These are phyloP conservation scores for Anisodus tanguticus DNA, from an alignment of 257 asterid species.

Conservation along the genomic window DNA sequence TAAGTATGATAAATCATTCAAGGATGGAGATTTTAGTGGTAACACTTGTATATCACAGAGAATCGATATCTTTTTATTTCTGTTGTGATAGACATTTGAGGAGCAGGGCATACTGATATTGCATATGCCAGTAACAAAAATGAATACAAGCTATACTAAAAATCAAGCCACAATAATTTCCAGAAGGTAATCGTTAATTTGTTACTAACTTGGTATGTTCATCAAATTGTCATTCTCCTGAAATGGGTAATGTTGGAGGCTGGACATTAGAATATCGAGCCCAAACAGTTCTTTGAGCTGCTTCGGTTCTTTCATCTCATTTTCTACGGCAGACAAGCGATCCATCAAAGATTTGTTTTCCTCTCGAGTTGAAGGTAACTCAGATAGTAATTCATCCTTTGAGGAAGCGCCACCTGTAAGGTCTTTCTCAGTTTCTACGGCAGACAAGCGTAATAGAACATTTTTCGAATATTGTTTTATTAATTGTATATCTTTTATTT, in stretches of 20 bases:
- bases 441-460: too few relatives aligned
- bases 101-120: too few relatives aligned
- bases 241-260: not conserved
- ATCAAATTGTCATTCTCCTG: not conserved
- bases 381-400: not conserved
- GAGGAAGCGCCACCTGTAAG: not conserved
- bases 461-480: too few relatives aligned
- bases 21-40: too few relatives aligned
- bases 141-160: too few relatives aligned
- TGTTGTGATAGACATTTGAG: too few relatives aligned
- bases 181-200: not conserved
- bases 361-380: not conserved
- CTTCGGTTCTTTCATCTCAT: constrained; percentile 10
- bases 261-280: not conserved
- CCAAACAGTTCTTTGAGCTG: not conserved
- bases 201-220: not conserved
- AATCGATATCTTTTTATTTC: too few relatives aligned
- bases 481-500: too few relatives aligned
- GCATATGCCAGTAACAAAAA: too few relatives aligned
- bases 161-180: not conserved
- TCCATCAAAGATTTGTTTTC: not conserved
- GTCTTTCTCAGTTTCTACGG: too few relatives aligned
- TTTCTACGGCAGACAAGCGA: constrained; percentile 18
- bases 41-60: too few relatives aligned
- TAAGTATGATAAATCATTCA: too few relatives aligned